Evolutionary conservation across 108 stramenopile species (phyloP), one percentile per base, ranked within the genome.

Genomic region (Cylindrotheca closterium): DNA sequence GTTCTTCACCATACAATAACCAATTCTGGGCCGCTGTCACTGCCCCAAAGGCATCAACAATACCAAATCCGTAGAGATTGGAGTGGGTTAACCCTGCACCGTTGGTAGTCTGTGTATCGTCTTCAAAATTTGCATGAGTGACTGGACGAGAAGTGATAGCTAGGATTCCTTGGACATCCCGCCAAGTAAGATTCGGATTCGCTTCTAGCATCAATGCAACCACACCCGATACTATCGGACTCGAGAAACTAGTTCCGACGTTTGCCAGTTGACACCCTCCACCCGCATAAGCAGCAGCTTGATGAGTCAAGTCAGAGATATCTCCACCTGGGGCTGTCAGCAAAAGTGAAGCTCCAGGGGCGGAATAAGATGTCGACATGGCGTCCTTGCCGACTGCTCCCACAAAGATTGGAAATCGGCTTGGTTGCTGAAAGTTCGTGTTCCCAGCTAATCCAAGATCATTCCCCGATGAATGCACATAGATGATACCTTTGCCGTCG

Each of bases 381-480:
- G 60, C 63, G 30, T 68, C 60, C 22, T 72, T 67, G 1, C 74
- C 80, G 12, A 81, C 67, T 28, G 69, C 73, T 24, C 80, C 80
- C 0, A 81, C 80, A 4, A 77, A 52, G 42, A 81, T 78, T 12
- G 72, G 59, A 51, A 62, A 78, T 25, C 75, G 32, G 4, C 67
- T 50, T 56, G 78, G 78, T n/a, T 59, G 52, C 51, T 77, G 67
- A 52, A 70, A 69, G 63, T 81, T 81, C 4, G 63, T 62, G 51
- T 81, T 68, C 15, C 60, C 75, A 0, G 65, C 71, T 12, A 30
- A 5, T 0, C 29, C 24, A 28, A 42, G 61, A 19, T 49, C 51
- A 57, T 81, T 81, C 4, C 80, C 80, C 24, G 75, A 65, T 19
- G 80, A 60, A 62, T 77, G 74, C n/a, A 77, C 76, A 51, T 61